A percentile compares a stretch with the other conserved stretches of the same genome.
Conservation (phyloP, 73 alveolate genomes). For the Tetrahymena elliotti region DNA sequence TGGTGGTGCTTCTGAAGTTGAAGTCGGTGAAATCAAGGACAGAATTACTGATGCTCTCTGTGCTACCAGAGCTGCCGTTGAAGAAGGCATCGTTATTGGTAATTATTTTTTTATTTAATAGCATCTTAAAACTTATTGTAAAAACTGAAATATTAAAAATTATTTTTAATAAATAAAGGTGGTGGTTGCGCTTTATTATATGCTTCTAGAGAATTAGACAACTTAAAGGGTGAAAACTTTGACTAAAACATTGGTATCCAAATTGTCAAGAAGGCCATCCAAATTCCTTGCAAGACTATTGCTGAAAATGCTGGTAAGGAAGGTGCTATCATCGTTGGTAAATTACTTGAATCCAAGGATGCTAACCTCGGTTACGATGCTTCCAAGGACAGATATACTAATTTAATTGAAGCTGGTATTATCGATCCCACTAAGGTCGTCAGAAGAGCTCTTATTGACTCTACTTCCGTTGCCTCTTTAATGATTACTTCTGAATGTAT, state of each 20-base stretch:
- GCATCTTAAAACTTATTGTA: too few species aligned
- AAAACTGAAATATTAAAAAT: too few species aligned
- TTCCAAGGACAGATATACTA: constrained; percentile 59
- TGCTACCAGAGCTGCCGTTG: constrained; percentile 97
- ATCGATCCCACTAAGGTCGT: constrained; percentile 98
- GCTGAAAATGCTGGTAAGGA: constrained; percentile 88
- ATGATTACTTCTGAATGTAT: constrained; percentile 92
- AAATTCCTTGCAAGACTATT: constrained; percentile 79
- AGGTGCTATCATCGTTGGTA: constrained; percentile 78
- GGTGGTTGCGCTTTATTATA: constrained; percentile 82
- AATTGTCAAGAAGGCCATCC: constrained; percentile 74
- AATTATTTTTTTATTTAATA: constrained; percentile 37
- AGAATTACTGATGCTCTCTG: constrained; percentile 94
- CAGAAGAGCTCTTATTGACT: constrained; percentile 91
- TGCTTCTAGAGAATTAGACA: constrained; percentile 70
- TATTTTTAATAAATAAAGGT: not conserved
- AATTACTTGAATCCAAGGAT: constrained; percentile 59
- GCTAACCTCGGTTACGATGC: constrained; percentile 79
- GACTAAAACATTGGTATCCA: constrained; percentile 86
- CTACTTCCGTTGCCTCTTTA: constrained; percentile 91
- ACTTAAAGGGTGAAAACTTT: constrained; percentile 73
- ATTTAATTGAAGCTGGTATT: constrained; percentile 79
- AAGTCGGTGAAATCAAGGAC: constrained; percentile 92
- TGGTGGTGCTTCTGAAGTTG: constrained; percentile 96
- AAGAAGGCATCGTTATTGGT: constrained; percentile 96